Evolutionary conservation across 192 early-diverging fungal genomes (phyloP).

Genomic region (Spizellomyces punctatus): DNA sequence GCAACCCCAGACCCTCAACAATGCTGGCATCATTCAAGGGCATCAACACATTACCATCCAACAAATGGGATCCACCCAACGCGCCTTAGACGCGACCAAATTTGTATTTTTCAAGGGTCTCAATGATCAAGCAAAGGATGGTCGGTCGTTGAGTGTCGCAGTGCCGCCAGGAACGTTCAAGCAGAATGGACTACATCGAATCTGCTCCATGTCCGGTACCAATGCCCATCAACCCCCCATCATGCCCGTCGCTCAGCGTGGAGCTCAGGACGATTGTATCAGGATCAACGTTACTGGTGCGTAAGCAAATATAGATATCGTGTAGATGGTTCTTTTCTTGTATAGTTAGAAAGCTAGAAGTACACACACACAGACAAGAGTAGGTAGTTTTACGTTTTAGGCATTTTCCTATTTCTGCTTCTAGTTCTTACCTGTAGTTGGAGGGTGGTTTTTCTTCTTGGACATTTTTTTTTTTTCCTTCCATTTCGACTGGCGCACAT

Average conservation of each 20-base stretch:
- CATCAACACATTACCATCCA: constrained; percentile 54
- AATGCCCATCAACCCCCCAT: constrained; percentile 43
- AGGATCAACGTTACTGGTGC: constrained; percentile 21
- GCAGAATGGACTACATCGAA: constrained; percentile 19
- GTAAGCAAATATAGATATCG: not conserved
- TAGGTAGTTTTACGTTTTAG: too few species aligned
- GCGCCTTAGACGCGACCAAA: constrained; percentile 29
- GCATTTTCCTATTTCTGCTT: too few species aligned
- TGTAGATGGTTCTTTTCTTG: too few species aligned
- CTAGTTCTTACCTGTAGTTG: too few species aligned
- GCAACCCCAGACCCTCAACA: constrained; percentile 45
- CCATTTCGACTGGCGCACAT: too few species aligned
- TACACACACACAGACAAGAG: too few species aligned
- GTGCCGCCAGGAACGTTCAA: constrained; percentile 39
- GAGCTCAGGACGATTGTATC: constrained; percentile 52
- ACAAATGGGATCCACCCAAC: constrained; percentile 9
- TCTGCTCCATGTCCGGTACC: constrained; percentile 27
- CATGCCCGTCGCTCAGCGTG: constrained; percentile 47
- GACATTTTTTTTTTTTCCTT: too few species aligned
- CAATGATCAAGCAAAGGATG: constrained; percentile 39
- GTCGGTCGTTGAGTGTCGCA: constrained; percentile 24
- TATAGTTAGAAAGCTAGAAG: too few species aligned
- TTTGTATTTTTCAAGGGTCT: constrained; percentile 51
- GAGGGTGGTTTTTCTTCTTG: too few species aligned
- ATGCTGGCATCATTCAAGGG: constrained; percentile 36